Evolutionary conservation across 495 filamentous ascomycete genomes (phyloP).

Genomic region (Annulohypoxylon moriforme): DNA sequence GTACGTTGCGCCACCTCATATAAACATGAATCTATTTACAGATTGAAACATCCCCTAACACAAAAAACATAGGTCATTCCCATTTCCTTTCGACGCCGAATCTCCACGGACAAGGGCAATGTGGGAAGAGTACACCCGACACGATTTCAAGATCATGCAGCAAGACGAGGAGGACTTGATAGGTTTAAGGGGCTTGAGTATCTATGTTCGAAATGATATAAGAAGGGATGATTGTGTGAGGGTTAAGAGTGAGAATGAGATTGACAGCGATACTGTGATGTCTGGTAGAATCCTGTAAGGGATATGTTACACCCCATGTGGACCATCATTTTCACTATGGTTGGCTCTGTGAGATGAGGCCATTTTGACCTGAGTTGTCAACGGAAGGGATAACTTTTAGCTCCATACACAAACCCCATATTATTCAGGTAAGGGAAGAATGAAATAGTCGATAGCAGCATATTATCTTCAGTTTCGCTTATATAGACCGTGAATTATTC

Average conservation of each 20-base stretch:
- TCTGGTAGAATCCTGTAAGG: not conserved
- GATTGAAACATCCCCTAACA: not conserved
- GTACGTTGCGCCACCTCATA: not conserved
- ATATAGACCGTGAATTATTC: not conserved
- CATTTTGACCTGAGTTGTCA: not conserved
- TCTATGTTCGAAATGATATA: constrained; percentile 17
- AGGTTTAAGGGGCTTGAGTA: constrained; percentile 9
- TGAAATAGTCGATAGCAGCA: not conserved
- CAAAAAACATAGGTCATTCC: not conserved
- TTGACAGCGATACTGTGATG: not conserved
- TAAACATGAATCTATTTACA: not conserved
- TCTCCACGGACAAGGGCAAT: constrained; percentile 16
- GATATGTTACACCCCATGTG: not conserved
- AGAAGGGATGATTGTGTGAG: not conserved
- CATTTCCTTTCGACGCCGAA: constrained; percentile 5
- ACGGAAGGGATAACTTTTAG: not conserved
- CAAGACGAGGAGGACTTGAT: not conserved
- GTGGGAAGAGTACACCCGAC: constrained; percentile 16
- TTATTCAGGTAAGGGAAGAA: not conserved
- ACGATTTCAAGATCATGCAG: constrained; percentile 11
- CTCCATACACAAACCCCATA: not conserved
- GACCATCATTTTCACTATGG: not conserved
- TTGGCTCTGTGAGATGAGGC: not conserved
- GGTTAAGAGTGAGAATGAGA: not conserved
- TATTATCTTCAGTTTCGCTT: not conserved